Base-by-base conservation (phyloP, 345 rosid genomes). In the Dipteronia sinensis region DNA sequence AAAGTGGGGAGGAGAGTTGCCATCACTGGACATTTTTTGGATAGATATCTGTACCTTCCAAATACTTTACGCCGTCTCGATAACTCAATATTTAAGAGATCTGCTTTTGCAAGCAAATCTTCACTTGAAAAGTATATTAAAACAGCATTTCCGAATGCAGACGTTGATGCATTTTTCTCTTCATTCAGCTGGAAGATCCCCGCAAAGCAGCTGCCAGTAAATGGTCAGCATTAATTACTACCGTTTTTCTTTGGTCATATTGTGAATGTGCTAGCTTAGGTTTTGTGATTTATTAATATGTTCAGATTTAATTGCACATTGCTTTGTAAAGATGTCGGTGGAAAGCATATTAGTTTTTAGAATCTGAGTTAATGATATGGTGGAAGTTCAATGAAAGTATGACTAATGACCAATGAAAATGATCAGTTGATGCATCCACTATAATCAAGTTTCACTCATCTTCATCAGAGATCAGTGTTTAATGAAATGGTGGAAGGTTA, bases 101-200 rank as follows among this genome's bases (percentile, higher is more conserved):
- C 16, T 47, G 77, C 80, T 25, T 82, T 83, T 27, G 87, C 85
- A 1, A 91, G 98, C 83, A 91, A 76, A 86, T 85, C 59, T 73
- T 76, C 94, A 0, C 83, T 88, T 40, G 84, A 85, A 78, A 77
- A 81, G 31, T 93, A 83, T 76, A 68, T 93, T 27, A 78, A 59
- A 67, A 1, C 67, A 11, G 53, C 22, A 46, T 90, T 88, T 83
- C 98, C 96, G 44, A 15, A 74, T 25, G 86, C 82, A n/a, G 89
- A 93, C 58, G 64, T 91, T 46, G 6, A 62, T 42, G 85, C 86
- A 46, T 93, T 93, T 82, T 90, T 91, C 67, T 81, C 87, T 74
- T 93, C 94, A n/a, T 93, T 93, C 82, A 84, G 81, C 82, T 93
- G 98, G 98, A 84, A 20, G 67, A 79, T 93, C 49, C 98, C 96